Percentiles rank a stretch among this genome's conserved stretches.
phyloP scores from a whole-genome alignment of 176 grass and related monocot species.

The Sorghum bicolor region DNA sequence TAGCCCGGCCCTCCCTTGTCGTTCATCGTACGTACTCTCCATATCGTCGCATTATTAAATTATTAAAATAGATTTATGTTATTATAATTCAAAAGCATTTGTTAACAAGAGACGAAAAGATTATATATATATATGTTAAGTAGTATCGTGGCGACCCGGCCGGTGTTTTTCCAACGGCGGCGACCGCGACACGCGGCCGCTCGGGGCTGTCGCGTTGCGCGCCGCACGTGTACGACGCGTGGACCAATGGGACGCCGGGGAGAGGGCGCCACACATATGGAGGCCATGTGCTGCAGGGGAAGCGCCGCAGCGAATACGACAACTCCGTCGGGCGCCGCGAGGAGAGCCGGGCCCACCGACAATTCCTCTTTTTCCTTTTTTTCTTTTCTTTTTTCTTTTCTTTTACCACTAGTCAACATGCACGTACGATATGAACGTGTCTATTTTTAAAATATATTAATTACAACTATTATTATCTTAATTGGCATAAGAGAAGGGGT shows the following conservation, averaged over 20 bases:
- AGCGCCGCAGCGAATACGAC: conserved; percentile 14
- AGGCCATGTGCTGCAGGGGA: conserved; percentile 23
- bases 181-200: background rate
- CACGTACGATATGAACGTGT: too few relatives aligned
- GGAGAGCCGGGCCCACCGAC: background rate
- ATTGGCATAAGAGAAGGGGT: too few relatives aligned
- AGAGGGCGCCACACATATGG: conserved; percentile 20
- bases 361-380: background rate
- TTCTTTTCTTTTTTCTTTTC: too few relatives aligned
- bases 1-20: background rate
- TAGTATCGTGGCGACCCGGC: background rate
- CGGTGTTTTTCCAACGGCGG: background rate
- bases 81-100: too few relatives aligned
- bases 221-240: conserved; percentile 45
- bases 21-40: background rate
- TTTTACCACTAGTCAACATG: too few relatives aligned
- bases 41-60: background rate
- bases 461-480: too few relatives aligned
- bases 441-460: too few relatives aligned
- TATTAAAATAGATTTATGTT: too few relatives aligned
- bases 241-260: background rate
- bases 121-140: too few relatives aligned
- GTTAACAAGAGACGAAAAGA: too few relatives aligned
- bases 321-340: conserved; percentile 13
- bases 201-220: conserved; percentile 17